Evolutionary conservation across 306 rosid species (phyloP).

Genomic region (Vigna mungo): DNA sequence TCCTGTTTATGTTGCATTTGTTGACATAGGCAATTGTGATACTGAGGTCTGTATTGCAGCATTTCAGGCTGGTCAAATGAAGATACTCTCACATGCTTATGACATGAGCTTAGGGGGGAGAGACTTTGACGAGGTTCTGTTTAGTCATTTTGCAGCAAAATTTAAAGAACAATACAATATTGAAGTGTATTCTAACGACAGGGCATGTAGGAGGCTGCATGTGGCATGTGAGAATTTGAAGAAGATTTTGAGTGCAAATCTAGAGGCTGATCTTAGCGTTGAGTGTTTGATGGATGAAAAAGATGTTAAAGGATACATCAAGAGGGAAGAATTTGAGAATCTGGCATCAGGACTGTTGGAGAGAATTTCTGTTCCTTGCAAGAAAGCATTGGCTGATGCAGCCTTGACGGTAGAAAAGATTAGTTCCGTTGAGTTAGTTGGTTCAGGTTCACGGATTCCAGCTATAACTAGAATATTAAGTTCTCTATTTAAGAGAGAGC

Average conservation of each 20-base stretch:
- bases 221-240: constrained; percentile 91
- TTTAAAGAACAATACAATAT: constrained; percentile 70
- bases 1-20: constrained; percentile 65
- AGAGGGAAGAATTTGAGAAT: constrained; percentile 92
- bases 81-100: constrained; percentile 73
- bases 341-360: constrained; percentile 73
- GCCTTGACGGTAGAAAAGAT: constrained; percentile 66
- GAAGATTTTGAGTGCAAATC: constrained; percentile 91
- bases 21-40: constrained; percentile 91
- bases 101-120: constrained; percentile 78
- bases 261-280: constrained; percentile 82
- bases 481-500: constrained; percentile 77
- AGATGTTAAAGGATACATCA: constrained; percentile 86
- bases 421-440: constrained; percentile 87
- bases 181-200: constrained; percentile 73
- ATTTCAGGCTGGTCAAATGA: constrained; percentile 78
- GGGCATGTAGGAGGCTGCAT: constrained; percentile 72
- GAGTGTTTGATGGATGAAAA: constrained; percentile 99
- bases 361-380: constrained; percentile 77
- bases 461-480: constrained; percentile 69
- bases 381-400: constrained; percentile 77
- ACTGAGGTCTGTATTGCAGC: constrained; percentile 76
- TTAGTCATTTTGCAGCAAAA: constrained; percentile 67
- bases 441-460: constrained; percentile 95
- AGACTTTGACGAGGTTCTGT: constrained; percentile 84